Base-by-base conservation (phyloP, 371 early-diverging fungal genomes). In the Apophysomyces elegans region DNA sequence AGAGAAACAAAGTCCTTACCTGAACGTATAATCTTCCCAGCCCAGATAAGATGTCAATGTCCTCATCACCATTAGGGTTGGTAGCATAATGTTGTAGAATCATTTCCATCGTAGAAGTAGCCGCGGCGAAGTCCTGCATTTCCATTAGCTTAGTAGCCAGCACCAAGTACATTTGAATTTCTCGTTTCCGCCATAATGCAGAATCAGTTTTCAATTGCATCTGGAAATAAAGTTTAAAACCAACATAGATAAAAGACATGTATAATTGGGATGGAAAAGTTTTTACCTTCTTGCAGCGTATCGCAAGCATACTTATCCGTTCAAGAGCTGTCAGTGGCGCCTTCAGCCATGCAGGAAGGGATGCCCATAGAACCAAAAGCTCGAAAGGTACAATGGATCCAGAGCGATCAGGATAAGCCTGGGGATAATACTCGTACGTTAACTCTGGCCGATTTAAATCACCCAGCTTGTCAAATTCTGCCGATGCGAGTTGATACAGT, bases 381-480 rank as follows among this genome's bases (percentile, higher is more conserved):
- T 85, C 86, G 72, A 86, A 88, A 7, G 87, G 88, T 0, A 86
- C 80, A 61, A 86, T 68, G 7, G 81, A 76, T 5, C 84, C 80
- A 37, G 50, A 59, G 7, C 60, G 36, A 9, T 60, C 75, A 13
- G 66, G 68, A 58, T 60, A 66, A 0, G 64, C 56, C 7, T 62
- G 68, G 4, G 75, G 71, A 63, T 85, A 74, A 46, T 64, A 78
- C 45, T 85, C 82, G 26, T 72, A 77, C 0, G 79, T 78, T 2
- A 80, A 71, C 65, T 83, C 83, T 12, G 76, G 69, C 47, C 85
- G 72, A 46, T 77, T 69, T 58, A 88, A 57, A 61, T 88, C 83
- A 1, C 87, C 86, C 37, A 88, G 47, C 59, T 85, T 84, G 57
- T 86, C 88, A 39, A 88, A 65, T 69, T 88, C 88, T 16, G 86